A percentile compares a stretch with the other conserved stretches of the same genome.
These are phyloP conservation scores for Kodamaea lidongshanica DNA, from an alignment of 805 yeast species.

Conservation along the genomic window DNA sequence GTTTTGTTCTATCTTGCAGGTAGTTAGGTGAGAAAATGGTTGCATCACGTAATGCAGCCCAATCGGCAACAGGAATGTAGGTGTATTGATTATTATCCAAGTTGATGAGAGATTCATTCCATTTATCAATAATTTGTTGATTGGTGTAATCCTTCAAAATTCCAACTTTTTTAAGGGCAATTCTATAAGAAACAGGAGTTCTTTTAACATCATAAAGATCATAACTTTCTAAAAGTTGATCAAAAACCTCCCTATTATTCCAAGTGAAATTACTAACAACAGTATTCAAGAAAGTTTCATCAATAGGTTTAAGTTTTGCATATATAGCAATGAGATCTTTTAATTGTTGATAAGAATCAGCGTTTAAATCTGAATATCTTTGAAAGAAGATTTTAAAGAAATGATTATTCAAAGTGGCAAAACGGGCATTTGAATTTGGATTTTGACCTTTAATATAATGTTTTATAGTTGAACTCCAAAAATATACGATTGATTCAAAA, in stretches of 20 bases:
- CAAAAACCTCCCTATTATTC: slow-evolving; percentile 60
- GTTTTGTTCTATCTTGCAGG: slow-evolving; percentile 40
- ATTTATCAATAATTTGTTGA: slow-evolving; percentile 48
- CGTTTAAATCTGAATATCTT: slow-evolving; percentile 44
- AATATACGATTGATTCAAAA: slow-evolving; percentile 50
- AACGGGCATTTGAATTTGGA: slow-evolving; percentile 59
- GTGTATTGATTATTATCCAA: slow-evolving; percentile 47
- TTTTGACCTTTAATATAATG: slow-evolving; percentile 42
- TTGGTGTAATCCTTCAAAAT: slow-evolving; percentile 46
- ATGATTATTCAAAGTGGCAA: slow-evolving; percentile 63
- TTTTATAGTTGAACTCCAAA: slow-evolving; percentile 57
- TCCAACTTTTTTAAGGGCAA: slow-evolving; percentile 67
- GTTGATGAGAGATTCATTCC: slow-evolving; percentile 44
- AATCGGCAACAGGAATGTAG: slow-evolving; percentile 75
- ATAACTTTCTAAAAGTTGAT: slow-evolving; percentile 57
- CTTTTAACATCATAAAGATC: slow-evolving; percentile 49
- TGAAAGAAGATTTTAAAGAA: slow-evolving; percentile 65
- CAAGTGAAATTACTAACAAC: slow-evolving; percentile 62
- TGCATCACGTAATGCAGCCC: slow-evolving; percentile 79
- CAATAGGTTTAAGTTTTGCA: slow-evolving; percentile 52
- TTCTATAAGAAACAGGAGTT: slow-evolving; percentile 67
- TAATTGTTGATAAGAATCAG: slow-evolving; percentile 52
- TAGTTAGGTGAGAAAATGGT: slow-evolving; percentile 44
- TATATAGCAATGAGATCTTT: slow-evolving; percentile 52
- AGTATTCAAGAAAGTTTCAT: slow-evolving; percentile 79